Conservation (phyloP, 179 eudicot species). For the Beta macrorhiza region DNA sequence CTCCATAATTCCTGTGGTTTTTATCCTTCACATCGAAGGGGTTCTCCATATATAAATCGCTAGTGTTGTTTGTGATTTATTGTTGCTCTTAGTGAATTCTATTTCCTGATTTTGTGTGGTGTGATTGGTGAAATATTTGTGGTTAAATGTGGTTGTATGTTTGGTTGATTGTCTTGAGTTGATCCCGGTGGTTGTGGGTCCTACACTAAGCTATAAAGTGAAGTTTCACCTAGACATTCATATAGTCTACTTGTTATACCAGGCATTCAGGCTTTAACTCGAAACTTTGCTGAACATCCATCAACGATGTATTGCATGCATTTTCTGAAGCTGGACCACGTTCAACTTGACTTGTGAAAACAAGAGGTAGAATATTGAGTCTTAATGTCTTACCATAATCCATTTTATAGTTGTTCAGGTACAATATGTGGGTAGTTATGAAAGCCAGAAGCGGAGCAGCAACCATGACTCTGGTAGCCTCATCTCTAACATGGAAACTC, state of each 20-base stretch:
- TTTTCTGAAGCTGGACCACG: neutral
- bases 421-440: slow-evolving; percentile 66
- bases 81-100: too few species aligned
- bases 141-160: too few species aligned
- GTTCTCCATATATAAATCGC: too few species aligned
- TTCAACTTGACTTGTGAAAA: neutral
- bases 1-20: too few species aligned
- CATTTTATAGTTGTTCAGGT: slow-evolving; percentile 59
- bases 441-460: slow-evolving; percentile 80
- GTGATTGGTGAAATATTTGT: too few species aligned
- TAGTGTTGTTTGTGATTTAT: too few species aligned
- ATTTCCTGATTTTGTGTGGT: too few species aligned
- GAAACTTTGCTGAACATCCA: neutral
- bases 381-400: slow-evolving; percentile 64
- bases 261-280: neutral
- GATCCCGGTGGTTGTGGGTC: too few species aligned
- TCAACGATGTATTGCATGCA: slow-evolving; percentile 1
- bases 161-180: too few species aligned
- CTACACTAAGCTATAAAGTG: neutral
- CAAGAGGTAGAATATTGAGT: neutral
- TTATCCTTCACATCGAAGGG: too few species aligned
- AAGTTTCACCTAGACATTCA: neutral
- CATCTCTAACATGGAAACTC: slow-evolving; percentile 54
- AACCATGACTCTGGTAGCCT: slow-evolving; percentile 84
- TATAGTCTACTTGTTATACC: neutral